These are phyloP conservation scores for Zychaea mexicana DNA, from an alignment of 371 early-diverging fungal species.

Conservation along the genomic window DNA sequence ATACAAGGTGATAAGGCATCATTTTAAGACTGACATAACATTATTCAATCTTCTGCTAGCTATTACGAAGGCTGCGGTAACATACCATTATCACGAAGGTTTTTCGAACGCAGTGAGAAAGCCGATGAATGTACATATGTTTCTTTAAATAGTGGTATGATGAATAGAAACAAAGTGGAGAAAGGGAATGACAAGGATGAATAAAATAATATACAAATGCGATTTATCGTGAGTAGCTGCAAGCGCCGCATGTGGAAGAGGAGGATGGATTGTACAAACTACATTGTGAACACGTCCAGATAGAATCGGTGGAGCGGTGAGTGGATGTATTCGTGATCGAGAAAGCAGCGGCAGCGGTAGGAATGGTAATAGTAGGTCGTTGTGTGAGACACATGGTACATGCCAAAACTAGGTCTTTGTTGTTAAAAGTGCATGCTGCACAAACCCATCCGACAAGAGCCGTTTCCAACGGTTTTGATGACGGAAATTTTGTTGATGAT, in stretches of 20 bases:
- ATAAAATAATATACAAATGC: not conserved
- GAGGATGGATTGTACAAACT: conserved; percentile 12
- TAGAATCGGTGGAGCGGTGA: not conserved
- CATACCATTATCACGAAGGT: conserved; percentile 50
- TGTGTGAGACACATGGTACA: conserved; percentile 33
- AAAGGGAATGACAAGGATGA: not conserved
- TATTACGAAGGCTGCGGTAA: conserved; percentile 10
- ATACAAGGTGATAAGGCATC: no score
- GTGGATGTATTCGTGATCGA: no score
- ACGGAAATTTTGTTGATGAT: not conserved
- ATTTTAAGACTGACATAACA: no score
- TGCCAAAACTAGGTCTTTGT: conserved; percentile 22
- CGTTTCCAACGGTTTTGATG: not conserved
- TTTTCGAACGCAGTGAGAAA: conserved; percentile 92
- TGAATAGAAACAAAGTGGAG: no score
- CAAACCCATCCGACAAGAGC: conserved; percentile 24
- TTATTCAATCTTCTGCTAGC: not conserved
- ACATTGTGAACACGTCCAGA: conserved; percentile 37
- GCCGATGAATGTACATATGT: conserved; percentile 64
- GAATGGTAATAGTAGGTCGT: conserved; percentile 15
- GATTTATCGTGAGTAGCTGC: not conserved
- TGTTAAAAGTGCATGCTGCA: conserved; percentile 36
- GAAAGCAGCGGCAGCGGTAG: no score
- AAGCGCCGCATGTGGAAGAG: not conserved
- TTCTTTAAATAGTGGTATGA: conserved; percentile 38